Evolutionary conservation across 2,329 filamentous ascomycete species (phyloP).

Genomic region (Cladobotryum mycophilum): DNA sequence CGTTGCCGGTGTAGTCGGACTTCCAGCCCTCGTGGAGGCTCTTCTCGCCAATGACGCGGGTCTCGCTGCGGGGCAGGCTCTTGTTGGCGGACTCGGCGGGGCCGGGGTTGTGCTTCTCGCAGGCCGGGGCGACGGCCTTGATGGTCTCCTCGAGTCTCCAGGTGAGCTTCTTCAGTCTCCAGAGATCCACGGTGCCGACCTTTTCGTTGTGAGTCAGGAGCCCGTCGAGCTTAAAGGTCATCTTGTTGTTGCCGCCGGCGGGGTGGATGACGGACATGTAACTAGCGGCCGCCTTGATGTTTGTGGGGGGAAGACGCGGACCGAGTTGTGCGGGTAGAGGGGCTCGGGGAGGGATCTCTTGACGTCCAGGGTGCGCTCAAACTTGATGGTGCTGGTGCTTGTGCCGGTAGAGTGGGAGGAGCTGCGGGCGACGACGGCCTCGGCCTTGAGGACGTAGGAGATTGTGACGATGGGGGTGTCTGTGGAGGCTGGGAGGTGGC

Average conservation of each 20-base stretch:
- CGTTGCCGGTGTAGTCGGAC: conserved; percentile 49
- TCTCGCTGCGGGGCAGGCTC: conserved; percentile 67
- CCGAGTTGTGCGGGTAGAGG: conserved; percentile 76
- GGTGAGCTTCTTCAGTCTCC: conserved; percentile 84
- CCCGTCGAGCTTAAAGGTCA: conserved; percentile 79
- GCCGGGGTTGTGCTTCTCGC: conserved; percentile 60
- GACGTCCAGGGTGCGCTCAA: conserved; percentile 64
- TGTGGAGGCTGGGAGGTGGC: conserved; percentile 78
- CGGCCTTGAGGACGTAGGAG: conserved; percentile 70
- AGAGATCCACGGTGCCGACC: conserved; percentile 67
- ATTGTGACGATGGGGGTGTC: conserved; percentile 67
- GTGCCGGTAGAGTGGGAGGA: conserved; percentile 29
- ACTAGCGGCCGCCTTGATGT: conserved; percentile 79
- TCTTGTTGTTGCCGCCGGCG: conserved; percentile 74
- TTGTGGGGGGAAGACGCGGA: conserved; percentile 96
- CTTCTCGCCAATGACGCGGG: conserved; percentile 70
- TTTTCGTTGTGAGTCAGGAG: conserved; percentile 65
- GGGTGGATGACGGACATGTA: conserved; percentile 81
- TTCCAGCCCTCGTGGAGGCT: conserved; percentile 90
- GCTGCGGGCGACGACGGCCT: conserved; percentile 54
- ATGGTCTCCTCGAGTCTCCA: conserved; percentile 91
- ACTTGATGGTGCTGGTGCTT: conserved; percentile 39
- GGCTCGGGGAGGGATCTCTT: conserved; percentile 70
- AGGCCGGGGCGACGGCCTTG: conserved; percentile 72
- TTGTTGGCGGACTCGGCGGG: conserved; percentile 45